Base-by-base conservation (phyloP, 139 green algal species). In the Haematococcus sp. region DNA sequence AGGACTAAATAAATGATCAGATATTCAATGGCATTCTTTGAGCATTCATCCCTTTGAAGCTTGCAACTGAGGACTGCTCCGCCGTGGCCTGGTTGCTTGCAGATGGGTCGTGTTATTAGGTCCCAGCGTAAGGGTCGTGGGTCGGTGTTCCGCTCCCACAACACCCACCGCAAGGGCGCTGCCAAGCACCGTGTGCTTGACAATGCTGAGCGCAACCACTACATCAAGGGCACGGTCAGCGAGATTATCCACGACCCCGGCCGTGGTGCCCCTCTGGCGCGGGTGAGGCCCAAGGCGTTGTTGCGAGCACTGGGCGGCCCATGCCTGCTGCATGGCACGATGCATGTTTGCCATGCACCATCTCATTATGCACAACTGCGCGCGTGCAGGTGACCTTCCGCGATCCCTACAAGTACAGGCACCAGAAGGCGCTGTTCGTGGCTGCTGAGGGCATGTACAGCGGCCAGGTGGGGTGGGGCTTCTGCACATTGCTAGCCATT, bases 41-140 rank as follows among this genome's bases (percentile, higher is more conserved):
- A 11, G 40, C 11, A 49, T 11, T 49, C 40, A n/a, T 49, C 7
- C 7, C 7, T 7, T 11, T 49, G 40, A 49, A 11, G 40, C 40
- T 49, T 49, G 40, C 7, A 19, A 49, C 7, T 19, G 40, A 49
- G 40, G 40, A 49, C 40, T 49, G 40, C 40, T 63, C 54, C 9
- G 9, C 60, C 60, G 5, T 71, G 19, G 31, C 31, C 40, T 49
- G 40, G 7, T 56, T 52, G 33, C 32, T n/a, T 70, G 63, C 68
- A 90, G 76, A 99, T 99, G 96, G 96, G 96, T 85, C 96, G 96
- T 77, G 91, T 98, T 52, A 99, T 99, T 82, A 84, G 96, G 52
- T 79, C 83, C 70, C 96, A 98, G 94, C 93, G 96, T 92, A 99
- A 99, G 90, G 96, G 96, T 84, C 88, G 89, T 56, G 96, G 96